Base-by-base conservation (phyloP, 2,329 filamentous ascomycete species). In the Cladosporium sp. region DNA sequence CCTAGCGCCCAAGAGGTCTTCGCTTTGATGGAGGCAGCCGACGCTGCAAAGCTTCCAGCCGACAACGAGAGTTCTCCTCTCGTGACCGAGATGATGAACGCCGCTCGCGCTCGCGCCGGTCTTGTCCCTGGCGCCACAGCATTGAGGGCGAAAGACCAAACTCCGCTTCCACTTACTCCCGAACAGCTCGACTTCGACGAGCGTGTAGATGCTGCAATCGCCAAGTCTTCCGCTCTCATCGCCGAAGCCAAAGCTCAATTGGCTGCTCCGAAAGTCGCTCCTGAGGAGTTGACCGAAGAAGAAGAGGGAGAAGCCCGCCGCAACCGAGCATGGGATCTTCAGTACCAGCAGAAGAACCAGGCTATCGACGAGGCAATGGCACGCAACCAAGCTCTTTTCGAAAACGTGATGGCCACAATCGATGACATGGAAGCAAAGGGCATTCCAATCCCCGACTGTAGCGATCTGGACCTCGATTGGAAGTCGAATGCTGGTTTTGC, bases 121-220 rank as follows among this genome's bases (percentile, higher is more conserved):
- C 33, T 55, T 10, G 18, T 55, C 7, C 28, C 52, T 12, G 52
- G 28, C 29, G 28, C 52, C 31, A 21, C 29, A n/a, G 28, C 29
- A n/a, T 33, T 3, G 8, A 55, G n/a, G 16, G 52, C 28, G 14
- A n/a, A 55, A 7, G n/a, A n/a, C 31, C 52, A 29, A 21, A 16
- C 28, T 21, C 52, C 28, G 1, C 52, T 33, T 12, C 29, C 52
- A 31, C 52, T 55, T 8, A 55, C 52, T 1, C 28, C 52, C 52
- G 52, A 21, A n/a, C 52, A 55, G 31, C 52, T 31, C 28, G 52
- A 67, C 50, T 65, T 68, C 52, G 50, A 63, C 10, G 44, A 70
- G 14, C 60, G 69, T 26, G 40, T 67, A 1, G 68, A 70, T 46
- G 37, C 60, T 11, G 68, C 65, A 7, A 68, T 67, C 53, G 65